Base-by-base conservation (phyloP, 2,329 filamentous ascomycete genomes). In the Grosmannia huntii region DNA sequence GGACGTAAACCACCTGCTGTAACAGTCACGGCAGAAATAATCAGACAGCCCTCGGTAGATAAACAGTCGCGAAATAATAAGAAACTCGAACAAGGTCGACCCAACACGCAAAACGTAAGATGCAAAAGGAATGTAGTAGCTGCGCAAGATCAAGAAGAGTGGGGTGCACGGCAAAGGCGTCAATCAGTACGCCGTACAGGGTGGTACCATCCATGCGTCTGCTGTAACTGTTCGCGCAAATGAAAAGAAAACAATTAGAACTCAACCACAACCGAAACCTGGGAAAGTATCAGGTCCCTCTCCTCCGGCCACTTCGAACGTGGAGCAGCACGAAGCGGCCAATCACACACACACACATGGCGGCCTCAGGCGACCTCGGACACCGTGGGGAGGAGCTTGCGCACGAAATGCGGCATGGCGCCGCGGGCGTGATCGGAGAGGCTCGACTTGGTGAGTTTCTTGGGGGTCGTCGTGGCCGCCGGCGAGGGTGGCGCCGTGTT, bases 301-400 rank as follows among this genome's bases (percentile, higher is more conserved):
- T 19, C 33, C 52, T 25, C 33, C 52, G 6, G 21, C 52, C 52
- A 33, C 52, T 54, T 54, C 52, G 52, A 41, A 16, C 52, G 31
- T 38, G 31, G 52, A 38, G 31, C 52, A 25, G 23, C 31, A 41
- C 38, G 31, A 36, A 53, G 31, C 51, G 31, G 19, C 16, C 52
- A 41, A 27, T 21, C 50, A 53, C 50, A 36, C 50, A 23, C 28
- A 53, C 50, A 36, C 50, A 53, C 50, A 11, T 11, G 11, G 50
- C 50, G 9, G 19, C 50, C 33, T 38, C 21, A 57, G 28, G 50
- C 49, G 12, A 57, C 56, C 55, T 63, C 62, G 55, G 61, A 41
- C 52, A 72, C 70, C 10, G 70, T 70, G 53, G 69, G 68, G 62
- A 72, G 67, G 27, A 71, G 64, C 62, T 68, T 69, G 57, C 69